phyloP scores from a whole-genome alignment of 108 stramenopile species.

The Pseudonitzschia multistriata region DNA sequence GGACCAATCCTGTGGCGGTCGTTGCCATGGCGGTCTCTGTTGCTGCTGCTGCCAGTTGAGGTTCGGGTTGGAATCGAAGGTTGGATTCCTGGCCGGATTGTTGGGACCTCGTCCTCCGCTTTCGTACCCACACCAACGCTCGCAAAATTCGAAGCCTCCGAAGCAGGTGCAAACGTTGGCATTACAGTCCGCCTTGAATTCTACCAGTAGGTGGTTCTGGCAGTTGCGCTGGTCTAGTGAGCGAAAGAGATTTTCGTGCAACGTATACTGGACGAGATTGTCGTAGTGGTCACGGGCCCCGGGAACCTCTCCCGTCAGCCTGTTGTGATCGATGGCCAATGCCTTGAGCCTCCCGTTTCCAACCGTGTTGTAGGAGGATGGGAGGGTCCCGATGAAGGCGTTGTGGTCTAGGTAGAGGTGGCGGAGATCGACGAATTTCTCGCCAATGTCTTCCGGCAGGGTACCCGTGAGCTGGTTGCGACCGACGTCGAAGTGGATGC shows the following conservation, averaged over 20 bases:
- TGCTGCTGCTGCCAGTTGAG: background rate
- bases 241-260: constrained; percentile 40
- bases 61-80: background rate
- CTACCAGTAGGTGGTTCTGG: constrained; percentile 23
- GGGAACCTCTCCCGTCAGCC: constrained; percentile 42
- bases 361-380: constrained; percentile 27
- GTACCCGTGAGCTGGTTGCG: constrained; percentile 42
- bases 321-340: constrained; percentile 39
- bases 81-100: background rate
- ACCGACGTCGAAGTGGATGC: constrained; percentile 44
- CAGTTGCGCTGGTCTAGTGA: constrained; percentile 32
- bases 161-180: constrained; percentile 36
- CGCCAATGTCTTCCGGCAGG: constrained; percentile 34
- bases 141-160: constrained; percentile 8
- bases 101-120: background rate
- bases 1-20: background rate
- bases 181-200: constrained; percentile 50
- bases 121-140: constrained; percentile 4
- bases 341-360: constrained; percentile 43
- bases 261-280: constrained; percentile 22
- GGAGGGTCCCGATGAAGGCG: constrained; percentile 40
- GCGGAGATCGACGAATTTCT: constrained; percentile 26
- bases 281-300: constrained; percentile 22
- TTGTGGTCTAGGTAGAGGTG: constrained; percentile 52
- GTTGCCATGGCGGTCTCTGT: background rate